Evolutionary conservation across 1,284 basidiomycete genomes (phyloP), one percentile per base, ranked within the genome.

Genomic region (Rhodofomes roseus): DNA sequence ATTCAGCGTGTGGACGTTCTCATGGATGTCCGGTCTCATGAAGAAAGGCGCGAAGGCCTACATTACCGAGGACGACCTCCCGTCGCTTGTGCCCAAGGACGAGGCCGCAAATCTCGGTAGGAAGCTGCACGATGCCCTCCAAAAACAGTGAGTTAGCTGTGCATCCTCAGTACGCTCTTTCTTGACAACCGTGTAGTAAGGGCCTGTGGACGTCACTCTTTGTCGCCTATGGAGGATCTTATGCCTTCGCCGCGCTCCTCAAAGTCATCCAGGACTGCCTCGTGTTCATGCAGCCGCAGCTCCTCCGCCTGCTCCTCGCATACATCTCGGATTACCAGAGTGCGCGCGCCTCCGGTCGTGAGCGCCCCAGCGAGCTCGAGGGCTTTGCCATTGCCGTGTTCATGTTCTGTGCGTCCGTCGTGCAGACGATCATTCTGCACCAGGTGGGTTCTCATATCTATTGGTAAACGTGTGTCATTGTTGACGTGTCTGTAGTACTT

Each of bases 271-370:
- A 96, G 73, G 96, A 98, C 71, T 75, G 77, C 46, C 76, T 96
- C 14, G 85, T 86, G 0, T 98, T 98, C 74, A 72, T 88, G 2
- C 96, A 98, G 71, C 96, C 96, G 0, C 92, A 97, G 71, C 79
- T 98, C 1, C 82, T 99, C 27, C 85, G 92, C 18, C 80, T 85
- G 66, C 79, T 99, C 8, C 79, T 98, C 36, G 76, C 83, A 14
- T 98, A 92, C 70, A 95, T 97, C 48, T 86, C 90, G 0, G 74
- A 77, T 4, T 96, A 95, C 71, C 87, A 89, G 67, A 76, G 71
- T 27, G 73, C 81, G 2, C 77, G 79, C 8, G 74, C 73, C 36
- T 68, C 68, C 16, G 63, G 61, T 23, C 54, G 57, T 31, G 65
- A 64, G 6, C 60, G 60, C 18, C 74, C 76, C 2, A 78, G 71